Conservation (phyloP, 495 filamentous ascomycete species). For the Pyronema domesticum region DNA sequence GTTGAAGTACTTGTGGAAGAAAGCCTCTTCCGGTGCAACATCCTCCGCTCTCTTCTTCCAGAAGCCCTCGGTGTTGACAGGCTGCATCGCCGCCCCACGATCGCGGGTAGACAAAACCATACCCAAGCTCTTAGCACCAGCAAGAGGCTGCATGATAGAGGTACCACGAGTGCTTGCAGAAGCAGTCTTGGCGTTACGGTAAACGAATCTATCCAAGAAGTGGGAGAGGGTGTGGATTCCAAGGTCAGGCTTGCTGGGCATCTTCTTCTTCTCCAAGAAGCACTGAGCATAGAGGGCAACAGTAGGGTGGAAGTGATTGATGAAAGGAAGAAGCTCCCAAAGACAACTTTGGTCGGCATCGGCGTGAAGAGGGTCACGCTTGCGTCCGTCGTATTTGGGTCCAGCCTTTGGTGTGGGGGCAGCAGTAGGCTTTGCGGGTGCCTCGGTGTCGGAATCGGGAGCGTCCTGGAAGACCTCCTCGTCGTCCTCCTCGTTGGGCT, state of each 20-base stretch:
- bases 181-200: conserved; percentile 66
- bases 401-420: conserved; percentile 5
- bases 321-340: conserved; percentile 74
- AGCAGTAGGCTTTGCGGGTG: conserved; percentile 10
- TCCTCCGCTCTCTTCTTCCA: conserved; percentile 79
- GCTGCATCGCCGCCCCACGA: conserved; percentile 30
- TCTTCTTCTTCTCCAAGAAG: conserved; percentile 45
- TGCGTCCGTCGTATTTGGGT: conserved; percentile 58
- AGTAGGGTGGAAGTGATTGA: conserved; percentile 79
- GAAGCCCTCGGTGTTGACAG: conserved; percentile 75
- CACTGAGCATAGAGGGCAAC: conserved; percentile 69
- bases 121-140: conserved; percentile 42
- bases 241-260: conserved; percentile 75
- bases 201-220: conserved; percentile 94
- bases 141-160: conserved; percentile 91
- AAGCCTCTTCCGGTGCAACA: conserved; percentile 76
- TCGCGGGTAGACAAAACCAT: conserved; percentile 44
- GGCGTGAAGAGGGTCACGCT: conserved; percentile 76
- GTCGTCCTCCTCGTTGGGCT: conserved; percentile 46
- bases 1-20: conserved; percentile 95
- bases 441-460: conserved; percentile 28
- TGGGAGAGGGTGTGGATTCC: conserved; percentile 73
- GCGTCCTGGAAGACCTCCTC: conserved; percentile 54
- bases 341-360: conserved; percentile 79
- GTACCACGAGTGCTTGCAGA: conserved; percentile 43